phyloP scores from a whole-genome alignment of 1,284 basidiomycete genomes.

The Pholiota adiposa region DNA sequence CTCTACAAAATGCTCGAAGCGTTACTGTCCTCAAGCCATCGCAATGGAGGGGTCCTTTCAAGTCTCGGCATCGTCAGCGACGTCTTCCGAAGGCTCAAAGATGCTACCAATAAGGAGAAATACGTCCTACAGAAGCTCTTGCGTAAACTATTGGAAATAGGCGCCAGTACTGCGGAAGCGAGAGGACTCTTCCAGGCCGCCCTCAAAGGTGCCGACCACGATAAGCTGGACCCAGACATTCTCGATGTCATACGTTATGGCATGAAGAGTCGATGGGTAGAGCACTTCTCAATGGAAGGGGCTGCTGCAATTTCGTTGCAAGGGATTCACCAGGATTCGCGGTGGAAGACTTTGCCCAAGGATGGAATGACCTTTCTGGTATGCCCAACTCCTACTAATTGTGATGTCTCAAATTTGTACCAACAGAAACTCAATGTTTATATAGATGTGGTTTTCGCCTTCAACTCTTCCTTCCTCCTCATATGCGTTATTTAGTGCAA shows the following conservation, averaged over 20 bases:
- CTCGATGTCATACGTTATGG: slow-evolving; percentile 69
- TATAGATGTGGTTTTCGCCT: slow-evolving; percentile 71
- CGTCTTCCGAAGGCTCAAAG: slow-evolving; percentile 43
- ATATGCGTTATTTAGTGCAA: slow-evolving; percentile 27
- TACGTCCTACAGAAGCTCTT: slow-evolving; percentile 63
- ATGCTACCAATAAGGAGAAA: slow-evolving; percentile 50
- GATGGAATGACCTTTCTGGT: slow-evolving; percentile 77
- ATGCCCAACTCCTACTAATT: no score
- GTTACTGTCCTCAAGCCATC: slow-evolving; percentile 59
- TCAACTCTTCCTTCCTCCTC: slow-evolving; percentile 51
- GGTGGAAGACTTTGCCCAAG: slow-evolving; percentile 51
- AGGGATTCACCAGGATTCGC: slow-evolving; percentile 20
- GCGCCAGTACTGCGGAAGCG: slow-evolving; percentile 63
- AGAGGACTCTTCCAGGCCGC: slow-evolving; percentile 63
- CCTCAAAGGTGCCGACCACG: slow-evolving; percentile 41
- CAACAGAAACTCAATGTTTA: no score
- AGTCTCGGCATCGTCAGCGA: slow-evolving; percentile 56
- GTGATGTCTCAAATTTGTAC: no score
- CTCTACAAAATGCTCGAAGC: slow-evolving; percentile 66
- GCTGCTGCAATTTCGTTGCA: slow-evolving; percentile 48
- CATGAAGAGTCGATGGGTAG: slow-evolving; percentile 74
- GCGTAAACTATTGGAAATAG: slow-evolving; percentile 69
- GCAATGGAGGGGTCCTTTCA: slow-evolving; percentile 69
- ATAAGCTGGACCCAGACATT: slow-evolving; percentile 60
- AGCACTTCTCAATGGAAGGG: slow-evolving; percentile 71